phyloP scores from a whole-genome alignment of 108 stramenopile genomes.

The Cylindrotheca closterium region DNA sequence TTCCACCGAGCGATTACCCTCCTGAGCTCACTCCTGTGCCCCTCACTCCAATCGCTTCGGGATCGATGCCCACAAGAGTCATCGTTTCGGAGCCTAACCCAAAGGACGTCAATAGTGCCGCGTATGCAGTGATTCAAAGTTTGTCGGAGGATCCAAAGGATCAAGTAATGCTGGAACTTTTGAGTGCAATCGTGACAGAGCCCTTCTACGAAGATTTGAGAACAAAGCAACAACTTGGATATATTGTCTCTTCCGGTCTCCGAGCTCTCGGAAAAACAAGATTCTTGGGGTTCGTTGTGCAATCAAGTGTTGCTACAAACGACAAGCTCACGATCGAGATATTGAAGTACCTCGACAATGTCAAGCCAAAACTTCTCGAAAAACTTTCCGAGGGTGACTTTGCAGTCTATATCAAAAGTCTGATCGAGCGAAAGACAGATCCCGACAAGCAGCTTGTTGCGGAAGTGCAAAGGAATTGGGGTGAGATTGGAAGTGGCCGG shows the following conservation, averaged over 20 bases:
- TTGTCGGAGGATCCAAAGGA: slow-evolving; percentile 59
- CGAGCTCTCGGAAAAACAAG: slow-evolving; percentile 67
- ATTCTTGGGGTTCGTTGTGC: slow-evolving; percentile 67
- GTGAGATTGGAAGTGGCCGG: slow-evolving; percentile 71
- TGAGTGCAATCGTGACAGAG: slow-evolving; percentile 73
- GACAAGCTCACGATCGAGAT: slow-evolving; percentile 45
- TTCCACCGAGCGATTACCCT: slow-evolving; percentile 55
- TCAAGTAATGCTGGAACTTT: slow-evolving; percentile 72
- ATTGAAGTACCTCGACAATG: slow-evolving; percentile 54
- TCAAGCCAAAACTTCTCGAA: slow-evolving; percentile 41
- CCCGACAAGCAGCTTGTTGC: slow-evolving; percentile 75
- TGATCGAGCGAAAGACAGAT: slow-evolving; percentile 79
- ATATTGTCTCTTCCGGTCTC: slow-evolving; percentile 84
- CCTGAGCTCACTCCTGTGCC: slow-evolving; percentile 61
- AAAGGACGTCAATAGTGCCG: slow-evolving; percentile 66
- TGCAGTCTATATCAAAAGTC: slow-evolving; percentile 63
- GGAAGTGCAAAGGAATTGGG: slow-evolving; percentile 84
- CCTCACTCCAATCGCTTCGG: slow-evolving; percentile 31
- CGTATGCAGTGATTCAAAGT: slow-evolving; percentile 70
- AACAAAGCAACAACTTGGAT: slow-evolving; percentile 92
- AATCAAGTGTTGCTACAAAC: slow-evolving; percentile 46
- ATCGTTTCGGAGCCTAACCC: slow-evolving; percentile 76
- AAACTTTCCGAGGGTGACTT: slow-evolving; percentile 58
- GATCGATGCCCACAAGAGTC: slow-evolving; percentile 39
- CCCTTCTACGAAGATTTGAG: slow-evolving; percentile 90